Evolutionary conservation across 208 protist species (phyloP).

Genomic region (Trypanosomatidae sp.): DNA sequence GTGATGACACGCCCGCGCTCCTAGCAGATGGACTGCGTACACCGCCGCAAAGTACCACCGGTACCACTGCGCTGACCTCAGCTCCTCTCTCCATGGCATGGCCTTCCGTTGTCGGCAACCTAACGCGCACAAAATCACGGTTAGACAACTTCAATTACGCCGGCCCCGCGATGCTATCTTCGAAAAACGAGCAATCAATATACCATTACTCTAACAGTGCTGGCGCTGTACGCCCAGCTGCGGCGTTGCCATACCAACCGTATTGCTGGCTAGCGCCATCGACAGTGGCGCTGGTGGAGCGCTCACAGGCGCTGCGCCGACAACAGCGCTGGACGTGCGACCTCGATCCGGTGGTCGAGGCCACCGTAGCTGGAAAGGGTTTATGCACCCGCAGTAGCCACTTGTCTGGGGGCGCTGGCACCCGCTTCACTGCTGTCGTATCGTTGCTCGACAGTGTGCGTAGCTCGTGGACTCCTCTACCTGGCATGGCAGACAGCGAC

Average conservation of each 20-base stretch:
- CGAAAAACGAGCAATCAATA: background rate
- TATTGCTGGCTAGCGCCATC: constrained; percentile 55
- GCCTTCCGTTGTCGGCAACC: constrained; percentile 3
- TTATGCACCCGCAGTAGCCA: background rate
- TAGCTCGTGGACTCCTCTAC: constrained; percentile 5
- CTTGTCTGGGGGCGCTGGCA: no score
- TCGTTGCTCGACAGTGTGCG: constrained; percentile 5
- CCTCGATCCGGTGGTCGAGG: constrained; percentile 64
- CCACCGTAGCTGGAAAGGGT: constrained; percentile 31
- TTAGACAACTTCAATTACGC: background rate
- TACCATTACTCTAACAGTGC: background rate
- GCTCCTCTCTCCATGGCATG: constrained; percentile 2
- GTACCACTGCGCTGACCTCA: background rate
- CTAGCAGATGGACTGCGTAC: background rate
- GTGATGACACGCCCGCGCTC: background rate
- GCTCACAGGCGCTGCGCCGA: constrained; percentile 34
- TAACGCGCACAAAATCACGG: constrained; percentile 18
- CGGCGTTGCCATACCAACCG: constrained; percentile 32
- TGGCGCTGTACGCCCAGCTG: no score
- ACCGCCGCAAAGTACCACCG: background rate
- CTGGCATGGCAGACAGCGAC: constrained; percentile 10
- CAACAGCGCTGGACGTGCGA: constrained; percentile 70
- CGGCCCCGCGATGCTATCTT: no score
- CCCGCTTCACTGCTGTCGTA: background rate
- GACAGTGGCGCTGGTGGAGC: constrained; percentile 54